A percentile compares a stretch with the other conserved stretches of the same genome.
Conservation (phyloP, 345 rosid species). For the Hirschfeldia incana region DNA sequence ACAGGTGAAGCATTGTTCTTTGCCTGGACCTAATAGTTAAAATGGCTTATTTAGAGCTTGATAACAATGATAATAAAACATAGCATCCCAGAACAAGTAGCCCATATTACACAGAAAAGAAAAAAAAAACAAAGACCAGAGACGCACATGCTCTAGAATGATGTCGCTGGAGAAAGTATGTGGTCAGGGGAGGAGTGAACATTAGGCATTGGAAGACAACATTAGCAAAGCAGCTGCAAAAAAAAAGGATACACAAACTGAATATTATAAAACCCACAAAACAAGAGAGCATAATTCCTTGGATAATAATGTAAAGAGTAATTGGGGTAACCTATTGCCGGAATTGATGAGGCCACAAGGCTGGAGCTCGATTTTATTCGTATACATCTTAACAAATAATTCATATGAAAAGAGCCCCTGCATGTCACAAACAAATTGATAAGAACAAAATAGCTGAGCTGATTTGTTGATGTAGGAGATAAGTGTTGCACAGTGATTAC, state of each 20-base stretch:
- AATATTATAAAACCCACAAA: slow-evolving; percentile 15
- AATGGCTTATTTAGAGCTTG: slow-evolving; percentile 20
- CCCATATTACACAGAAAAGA: slow-evolving; percentile 11
- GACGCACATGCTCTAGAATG: slow-evolving; percentile 82
- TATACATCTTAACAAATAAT: slow-evolving; percentile 73
- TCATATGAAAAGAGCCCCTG: slow-evolving; percentile 88
- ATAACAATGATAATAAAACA: slow-evolving; percentile 6
- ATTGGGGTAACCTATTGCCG: slow-evolving; percentile 74
- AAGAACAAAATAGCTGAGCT: slow-evolving; percentile 12
- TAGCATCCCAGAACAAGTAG: slow-evolving; percentile 14
- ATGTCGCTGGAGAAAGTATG: slow-evolving; percentile 80
- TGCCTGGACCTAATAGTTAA: slow-evolving; percentile 57
- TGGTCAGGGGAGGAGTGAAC: slow-evolving; percentile 87
- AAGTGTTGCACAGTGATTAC: slow-evolving; percentile 39
- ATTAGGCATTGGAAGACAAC: slow-evolving; percentile 89
- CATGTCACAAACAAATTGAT: slow-evolving; percentile 32
- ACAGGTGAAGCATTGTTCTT: slow-evolving; percentile 90
- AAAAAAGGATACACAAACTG: slow-evolving; percentile 25
- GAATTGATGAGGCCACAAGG: slow-evolving; percentile 91
- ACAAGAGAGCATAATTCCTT: slow-evolving; percentile 2
- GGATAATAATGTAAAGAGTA: not conserved
- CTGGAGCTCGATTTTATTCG: slow-evolving; percentile 63
- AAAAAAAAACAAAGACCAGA: slow-evolving; percentile 17
- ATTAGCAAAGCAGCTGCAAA: slow-evolving; percentile 95
- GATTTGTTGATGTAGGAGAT: slow-evolving; percentile 3